These are phyloP conservation scores for Begonia fuchsioides DNA, from an alignment of 306 rosid genomes.

Conservation along the genomic window DNA sequence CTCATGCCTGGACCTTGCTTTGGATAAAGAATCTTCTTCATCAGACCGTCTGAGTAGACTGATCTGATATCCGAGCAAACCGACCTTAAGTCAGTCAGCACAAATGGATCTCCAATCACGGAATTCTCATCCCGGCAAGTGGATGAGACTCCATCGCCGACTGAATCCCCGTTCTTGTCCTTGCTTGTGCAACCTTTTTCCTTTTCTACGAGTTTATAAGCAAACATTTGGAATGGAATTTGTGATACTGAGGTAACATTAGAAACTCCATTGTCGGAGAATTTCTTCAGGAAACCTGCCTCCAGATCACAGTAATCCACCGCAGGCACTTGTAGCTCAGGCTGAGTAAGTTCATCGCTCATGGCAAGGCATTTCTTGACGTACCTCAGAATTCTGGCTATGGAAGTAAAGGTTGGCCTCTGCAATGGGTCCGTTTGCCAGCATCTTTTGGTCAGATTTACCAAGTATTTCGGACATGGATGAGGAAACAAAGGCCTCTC, in stretches of 20 bases:
- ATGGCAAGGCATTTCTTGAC: constrained; percentile 59
- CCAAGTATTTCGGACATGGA: constrained; percentile 71
- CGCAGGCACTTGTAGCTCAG: constrained; percentile 33
- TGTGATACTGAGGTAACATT: constrained; percentile 25
- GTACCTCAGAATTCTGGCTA: constrained; percentile 64
- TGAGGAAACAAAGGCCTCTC: constrained; percentile 89
- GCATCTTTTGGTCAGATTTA: constrained; percentile 57
- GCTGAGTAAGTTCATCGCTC: constrained; percentile 37
- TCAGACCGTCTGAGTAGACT: constrained; percentile 17
- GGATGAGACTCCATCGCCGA: constrained; percentile 18
- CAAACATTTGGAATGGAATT: constrained; percentile 81
- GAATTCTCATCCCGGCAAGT: constrained; percentile 16
- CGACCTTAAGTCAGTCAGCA: constrained; percentile 21
- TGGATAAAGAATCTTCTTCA: constrained; percentile 18
- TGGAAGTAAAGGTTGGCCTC: constrained; percentile 74
- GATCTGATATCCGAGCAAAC: constrained; percentile 23
- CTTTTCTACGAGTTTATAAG: constrained; percentile 47
- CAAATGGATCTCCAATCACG: constrained; percentile 23
- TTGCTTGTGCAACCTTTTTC: constrained; percentile 30
- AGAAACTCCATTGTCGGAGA: constrained; percentile 15
- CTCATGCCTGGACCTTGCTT: constrained; percentile 17
- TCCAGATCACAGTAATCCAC: constrained; percentile 63
- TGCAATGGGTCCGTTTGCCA: constrained; percentile 73
- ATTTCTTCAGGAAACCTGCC: constrained; percentile 32
- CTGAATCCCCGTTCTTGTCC: constrained; percentile 17